Evolutionary conservation across 1,284 basidiomycete genomes (phyloP).

Genomic region (Boletellus dicymbophilus): DNA sequence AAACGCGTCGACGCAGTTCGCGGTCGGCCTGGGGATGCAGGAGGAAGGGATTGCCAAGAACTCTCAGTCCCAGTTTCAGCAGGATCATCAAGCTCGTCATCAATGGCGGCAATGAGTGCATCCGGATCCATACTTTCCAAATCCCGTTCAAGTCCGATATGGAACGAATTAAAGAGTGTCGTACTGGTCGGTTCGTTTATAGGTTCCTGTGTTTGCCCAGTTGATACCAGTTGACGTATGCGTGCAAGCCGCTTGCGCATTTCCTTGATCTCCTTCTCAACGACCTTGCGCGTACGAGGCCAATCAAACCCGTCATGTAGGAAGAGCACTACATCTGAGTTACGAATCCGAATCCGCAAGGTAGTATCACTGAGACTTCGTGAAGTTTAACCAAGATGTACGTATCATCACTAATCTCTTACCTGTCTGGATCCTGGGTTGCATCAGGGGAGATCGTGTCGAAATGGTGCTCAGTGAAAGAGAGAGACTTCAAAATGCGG

Average conservation of each 20-base stretch:
- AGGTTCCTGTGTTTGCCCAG: conserved; percentile 87
- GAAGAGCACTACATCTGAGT: conserved; percentile 66
- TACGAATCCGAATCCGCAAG: conserved; percentile 55
- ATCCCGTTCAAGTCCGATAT: conserved; percentile 81
- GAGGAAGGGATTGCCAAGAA: conserved; percentile 82
- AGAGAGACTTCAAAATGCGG: conserved; percentile 68
- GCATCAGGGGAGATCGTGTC: conserved; percentile 62
- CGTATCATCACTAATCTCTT: conserved; percentile 22
- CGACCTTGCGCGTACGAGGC: conserved; percentile 79
- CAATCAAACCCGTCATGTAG: conserved; percentile 97
- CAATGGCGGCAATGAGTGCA: conserved; percentile 86
- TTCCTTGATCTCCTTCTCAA: conserved; percentile 87
- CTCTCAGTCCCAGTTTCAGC: conserved; percentile 77
- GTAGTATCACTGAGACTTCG: conserved; percentile 49
- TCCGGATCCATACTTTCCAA: conserved; percentile 73
- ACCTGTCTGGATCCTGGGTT: conserved; percentile 49
- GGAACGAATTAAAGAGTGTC: conserved; percentile 91
- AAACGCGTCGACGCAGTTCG: conserved; percentile 43
- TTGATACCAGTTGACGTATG: conserved; percentile 93
- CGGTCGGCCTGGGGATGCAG: conserved; percentile 42
- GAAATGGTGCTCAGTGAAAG: conserved; percentile 73
- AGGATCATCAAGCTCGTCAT: conserved; percentile 83
- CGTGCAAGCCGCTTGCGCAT: conserved; percentile 87
- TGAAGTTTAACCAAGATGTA: conserved; percentile 11
- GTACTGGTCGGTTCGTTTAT: conserved; percentile 78